Conservation (phyloP, 768 basidiomycete genomes). For the Lanmaoa rubissima region DNA sequence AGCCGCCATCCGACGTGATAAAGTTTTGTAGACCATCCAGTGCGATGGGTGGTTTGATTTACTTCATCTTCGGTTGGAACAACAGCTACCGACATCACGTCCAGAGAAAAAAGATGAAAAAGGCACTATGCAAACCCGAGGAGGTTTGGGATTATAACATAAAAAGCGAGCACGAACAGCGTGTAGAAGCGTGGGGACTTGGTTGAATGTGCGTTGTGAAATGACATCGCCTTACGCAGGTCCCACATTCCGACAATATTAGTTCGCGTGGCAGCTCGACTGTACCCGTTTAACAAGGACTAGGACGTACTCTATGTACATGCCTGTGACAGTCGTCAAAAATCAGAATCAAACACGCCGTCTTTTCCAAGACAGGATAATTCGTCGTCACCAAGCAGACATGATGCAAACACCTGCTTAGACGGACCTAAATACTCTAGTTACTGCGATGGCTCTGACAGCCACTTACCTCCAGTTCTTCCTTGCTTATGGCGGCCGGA, state of each 20-base stretch:
- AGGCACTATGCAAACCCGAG: background rate
- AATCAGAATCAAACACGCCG: slow-evolving; percentile 31
- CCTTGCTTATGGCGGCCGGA: background rate
- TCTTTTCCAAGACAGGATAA: slow-evolving; percentile 30
- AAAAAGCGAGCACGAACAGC: background rate
- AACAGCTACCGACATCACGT: slow-evolving; percentile 15
- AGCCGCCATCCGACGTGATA: slow-evolving; percentile 29
- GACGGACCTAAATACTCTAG: slow-evolving; percentile 7
- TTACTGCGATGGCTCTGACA: background rate
- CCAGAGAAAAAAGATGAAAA: background rate
- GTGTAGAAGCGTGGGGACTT: too few relatives aligned
- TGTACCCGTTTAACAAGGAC: background rate
- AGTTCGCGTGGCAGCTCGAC: background rate
- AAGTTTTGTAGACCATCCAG: slow-evolving; percentile 21
- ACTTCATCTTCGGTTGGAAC: slow-evolving; percentile 2
- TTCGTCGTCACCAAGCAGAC: slow-evolving; percentile 38
- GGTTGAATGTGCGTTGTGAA: background rate
- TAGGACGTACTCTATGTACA: background rate
- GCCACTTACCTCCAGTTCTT: slow-evolving; percentile 25
- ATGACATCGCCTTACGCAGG: background rate
- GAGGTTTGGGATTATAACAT: background rate
- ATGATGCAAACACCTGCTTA: slow-evolving; percentile 34
- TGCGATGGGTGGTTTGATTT: background rate
- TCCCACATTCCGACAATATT: too few relatives aligned
- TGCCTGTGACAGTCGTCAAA: slow-evolving; percentile 9